Percentiles rank a stretch among this genome's conserved stretches.
Evolutionary conservation across 495 filamentous ascomycete species (phyloP).

Genomic region (Massariosphaeria phaeospora): DNA sequence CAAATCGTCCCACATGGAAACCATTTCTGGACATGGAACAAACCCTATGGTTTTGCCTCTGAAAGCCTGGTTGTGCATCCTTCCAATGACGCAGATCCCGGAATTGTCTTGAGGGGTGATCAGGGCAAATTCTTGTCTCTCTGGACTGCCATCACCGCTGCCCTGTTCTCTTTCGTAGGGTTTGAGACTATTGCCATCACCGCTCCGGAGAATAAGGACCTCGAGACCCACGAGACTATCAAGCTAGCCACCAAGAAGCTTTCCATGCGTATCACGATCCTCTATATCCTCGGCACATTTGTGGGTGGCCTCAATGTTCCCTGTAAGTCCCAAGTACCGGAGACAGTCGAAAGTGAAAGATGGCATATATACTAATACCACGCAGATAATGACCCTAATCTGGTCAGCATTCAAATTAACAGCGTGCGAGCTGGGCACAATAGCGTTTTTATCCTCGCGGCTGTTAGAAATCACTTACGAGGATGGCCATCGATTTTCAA

Average conservation of each 20-base stretch:
- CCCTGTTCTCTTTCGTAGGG: slow-evolving; percentile 48
- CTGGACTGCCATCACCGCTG: slow-evolving; percentile 45
- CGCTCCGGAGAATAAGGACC: slow-evolving; percentile 46
- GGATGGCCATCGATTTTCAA: slow-evolving; percentile 47
- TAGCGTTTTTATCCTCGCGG: slow-evolving; percentile 47
- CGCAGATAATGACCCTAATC: slow-evolving; percentile 43
- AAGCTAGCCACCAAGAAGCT: slow-evolving; percentile 50
- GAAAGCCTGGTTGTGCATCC: slow-evolving; percentile 32
- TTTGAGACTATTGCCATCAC: slow-evolving; percentile 49
- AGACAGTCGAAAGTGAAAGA: too few relatives aligned
- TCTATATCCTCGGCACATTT: slow-evolving; percentile 45
- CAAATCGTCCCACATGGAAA: slow-evolving; percentile 25
- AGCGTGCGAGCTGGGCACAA: slow-evolving; percentile 45
- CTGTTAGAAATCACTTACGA: slow-evolving; percentile 44
- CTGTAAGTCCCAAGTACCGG: too few relatives aligned
- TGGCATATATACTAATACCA: too few relatives aligned
- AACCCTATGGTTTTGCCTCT: slow-evolving; percentile 38
- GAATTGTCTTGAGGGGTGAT: slow-evolving; percentile 26
- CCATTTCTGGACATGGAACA: slow-evolving; percentile 42
- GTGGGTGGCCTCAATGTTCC: slow-evolving; percentile 46
- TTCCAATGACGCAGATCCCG: slow-evolving; percentile 26
- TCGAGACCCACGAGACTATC: slow-evolving; percentile 47
- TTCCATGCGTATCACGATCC: slow-evolving; percentile 44
- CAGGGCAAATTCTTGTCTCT: slow-evolving; percentile 35
- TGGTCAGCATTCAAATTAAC: slow-evolving; percentile 31